Conservation (phyloP, 345 rosid genomes). For the Eutrema heterophyllum region DNA sequence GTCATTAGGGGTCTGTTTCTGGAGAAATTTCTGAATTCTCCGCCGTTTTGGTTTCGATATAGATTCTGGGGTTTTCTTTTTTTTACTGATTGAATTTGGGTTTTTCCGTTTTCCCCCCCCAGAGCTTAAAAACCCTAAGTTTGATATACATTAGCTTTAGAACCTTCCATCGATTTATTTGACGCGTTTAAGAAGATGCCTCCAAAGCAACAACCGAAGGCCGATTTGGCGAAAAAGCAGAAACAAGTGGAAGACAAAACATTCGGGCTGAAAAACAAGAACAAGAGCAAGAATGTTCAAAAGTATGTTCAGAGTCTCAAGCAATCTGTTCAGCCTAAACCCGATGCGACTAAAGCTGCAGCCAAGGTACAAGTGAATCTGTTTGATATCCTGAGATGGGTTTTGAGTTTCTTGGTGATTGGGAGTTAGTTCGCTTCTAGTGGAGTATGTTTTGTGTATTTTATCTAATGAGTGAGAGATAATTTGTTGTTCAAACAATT, state of each 20-base stretch:
- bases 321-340: slow-evolving; percentile 75
- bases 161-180: not conserved
- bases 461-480: not conserved
- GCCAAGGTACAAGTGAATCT: slow-evolving; percentile 49
- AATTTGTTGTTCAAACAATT: not conserved
- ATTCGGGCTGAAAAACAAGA: slow-evolving; percentile 89
- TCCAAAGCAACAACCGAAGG: slow-evolving; percentile 82
- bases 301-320: slow-evolving; percentile 85
- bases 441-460: not conserved
- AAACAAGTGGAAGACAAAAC: slow-evolving; percentile 93
- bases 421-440: not conserved
- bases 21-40: slow-evolving; percentile 9
- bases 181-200: slow-evolving; percentile 49
- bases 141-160: slow-evolving; percentile 16
- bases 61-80: not conserved
- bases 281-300: slow-evolving; percentile 93
- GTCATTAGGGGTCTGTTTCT: slow-evolving; percentile 29
- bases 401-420: slow-evolving; percentile 5
- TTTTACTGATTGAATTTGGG: not conserved
- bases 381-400: not conserved
- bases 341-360: slow-evolving; percentile 57
- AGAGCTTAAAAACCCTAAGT: slow-evolving; percentile 26
- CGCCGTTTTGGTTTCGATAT: slow-evolving; percentile 16
- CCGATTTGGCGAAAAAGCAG: slow-evolving; percentile 89
- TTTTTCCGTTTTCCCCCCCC: not conserved